Base-by-base conservation (phyloP, 495 filamentous ascomycete species). In the Sabuloglossum arenarium region DNA sequence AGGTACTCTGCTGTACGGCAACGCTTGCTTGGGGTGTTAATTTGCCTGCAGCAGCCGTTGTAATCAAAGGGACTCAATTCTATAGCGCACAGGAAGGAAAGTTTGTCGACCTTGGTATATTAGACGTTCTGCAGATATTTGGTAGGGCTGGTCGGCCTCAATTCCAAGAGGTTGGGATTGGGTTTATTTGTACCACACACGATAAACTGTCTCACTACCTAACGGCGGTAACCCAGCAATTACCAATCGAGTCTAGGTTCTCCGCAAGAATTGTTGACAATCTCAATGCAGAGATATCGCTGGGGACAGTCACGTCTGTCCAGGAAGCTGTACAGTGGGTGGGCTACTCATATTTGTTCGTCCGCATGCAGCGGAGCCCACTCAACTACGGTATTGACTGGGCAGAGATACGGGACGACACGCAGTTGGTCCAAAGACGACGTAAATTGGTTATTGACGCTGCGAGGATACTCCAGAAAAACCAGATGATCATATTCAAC, bases 11-110 rank as follows among this genome's bases (percentile, higher is more conserved):
- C 72, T 97, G 93, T 80, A 99, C 91, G 14, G 91, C 91, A 11
- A 99, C 91, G 0, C 73, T 99, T 45, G 91, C 91, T 10, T 99
- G 91, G 91, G 91, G 91, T 79, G 90, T 99, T 61, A 99, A 99
- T 70, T 78, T 99, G 66, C 91, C 91, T 0, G 91, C 91, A 9
- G 90, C 93, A 12, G 94, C 91, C 2, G 91, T 99, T 25, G 77
- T 99, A 54, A 99, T 99, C 72, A 97, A 97, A 67, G 91, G 91
- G 19, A 97, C 91, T 6, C 88, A 96, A 65, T 71, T 99, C 1
- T 99, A 99, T 69, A 96, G 89, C 65, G 80, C 91, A 0, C 84
- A 91, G 67, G 89, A 91, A 58, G 91, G 91, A 67, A 93, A 90
- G 71, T 97, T 96, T 63, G 83, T 95, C 25, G 93, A 97, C 64